Evolutionary conservation across 306 rosid species (phyloP), one percentile per base, ranked within the genome.

Genomic region (Prunus salicina): DNA sequence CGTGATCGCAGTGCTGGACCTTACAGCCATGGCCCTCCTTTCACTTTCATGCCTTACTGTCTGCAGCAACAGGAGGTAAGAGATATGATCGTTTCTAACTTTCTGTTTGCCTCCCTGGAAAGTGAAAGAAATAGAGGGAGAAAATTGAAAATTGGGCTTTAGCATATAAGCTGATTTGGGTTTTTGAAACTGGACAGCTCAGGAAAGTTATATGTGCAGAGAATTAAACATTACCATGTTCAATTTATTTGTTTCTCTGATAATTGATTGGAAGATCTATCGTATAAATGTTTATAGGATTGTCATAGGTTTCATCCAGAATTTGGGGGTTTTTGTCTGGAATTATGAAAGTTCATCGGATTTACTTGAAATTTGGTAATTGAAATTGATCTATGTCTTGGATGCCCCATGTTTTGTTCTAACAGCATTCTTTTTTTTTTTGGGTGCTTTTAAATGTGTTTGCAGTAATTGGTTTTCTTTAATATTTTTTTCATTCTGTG

Each of bases 21-120:
- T 27, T 96, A 84, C 76, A 66, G 81, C 69, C 81, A 62, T 82
- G 99, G 96, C 49, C 98, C 98, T 81, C 97, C 98, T 8, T 86
- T 89, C 78, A 86, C 90, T 71, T 96, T 89, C 88, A 78, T 81
- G 25, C 97, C 99, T 56, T 91, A 87, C 61, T 77, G 87, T 84
- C 80, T 92, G 69, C 90, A 71, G 32, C 90, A 91, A 73, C 78
- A 88, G 0, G 96, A 92, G 97, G 99, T 96, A 82, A 50, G 74
- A 32, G 50, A 86, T 13, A 68, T 24, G 12, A 7, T 12, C 3
- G 25, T 64, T 7, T 61, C 8, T 8, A 19, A 55, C 12, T 62
- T 45, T 6, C 45, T 20, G 52, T 28, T 83, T 69, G 20, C 12
- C 52, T 71, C 34, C 19, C 49, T 1, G 19, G 71, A 34, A 80